Evolutionary conservation across 176 grass and related monocot species (phyloP), one percentile per base, ranked within the genome.

Genomic region (Zea luxurians): DNA sequence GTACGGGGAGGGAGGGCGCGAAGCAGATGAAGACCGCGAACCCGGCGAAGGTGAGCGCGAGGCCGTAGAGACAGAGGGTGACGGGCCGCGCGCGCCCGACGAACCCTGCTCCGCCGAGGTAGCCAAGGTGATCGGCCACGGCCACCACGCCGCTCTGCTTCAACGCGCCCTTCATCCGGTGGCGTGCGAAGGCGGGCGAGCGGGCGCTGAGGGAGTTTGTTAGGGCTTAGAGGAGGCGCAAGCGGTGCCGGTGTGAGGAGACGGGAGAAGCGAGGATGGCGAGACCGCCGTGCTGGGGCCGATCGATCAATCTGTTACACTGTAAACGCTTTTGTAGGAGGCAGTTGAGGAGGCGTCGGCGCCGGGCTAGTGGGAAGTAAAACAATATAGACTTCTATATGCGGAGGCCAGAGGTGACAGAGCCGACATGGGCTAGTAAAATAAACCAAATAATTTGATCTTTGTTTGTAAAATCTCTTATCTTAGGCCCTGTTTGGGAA

Each of bases 21-120:
- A 90, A 86, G 47, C 78, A 88, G 54, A 98, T 47, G 74, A 88
- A 98, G 68, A 73, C 54, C 0, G 85, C 87, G 78, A 79, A 90
- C 1, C 83, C 88, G 49, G 78, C 81, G 77, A 98, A 98, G 36
- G 88, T 68, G 71, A 98, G 43, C 61, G 82, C 74, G 18, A 94
- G 64, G 83, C 77, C 71, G 66, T 94, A 94, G 36, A 94, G 61
- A 85, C 89, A 92, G 41, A 98, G 52, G 80, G 91, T 94, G 17
- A 81, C 80, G 48, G 74, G 5, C 21, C 74, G 82, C 72, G 78
- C 74, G 54, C 71, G 63, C 45, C 50, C 71, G 65, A 47, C 52
- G 27, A 59, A 11, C 12, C 37, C 68, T 4, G 12, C 44, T 2
- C 37, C 20, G 0, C 62, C 78, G 17, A 61, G 48, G 12, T 37